phyloP scores from a whole-genome alignment of 164 flowering plant genomes.

The Berberis thunbergii region DNA sequence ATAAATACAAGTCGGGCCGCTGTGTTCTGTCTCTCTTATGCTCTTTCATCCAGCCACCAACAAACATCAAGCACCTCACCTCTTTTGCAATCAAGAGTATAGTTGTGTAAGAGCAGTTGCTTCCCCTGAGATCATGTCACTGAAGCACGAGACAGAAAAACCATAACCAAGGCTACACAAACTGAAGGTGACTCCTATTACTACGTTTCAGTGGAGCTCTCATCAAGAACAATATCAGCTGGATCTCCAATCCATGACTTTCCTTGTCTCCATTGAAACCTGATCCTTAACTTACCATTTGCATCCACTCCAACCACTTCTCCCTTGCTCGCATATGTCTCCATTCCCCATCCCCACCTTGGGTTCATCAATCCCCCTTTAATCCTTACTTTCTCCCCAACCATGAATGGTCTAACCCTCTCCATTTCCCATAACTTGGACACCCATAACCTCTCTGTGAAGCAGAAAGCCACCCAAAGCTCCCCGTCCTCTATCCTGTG shows the following conservation, averaged over 20 bases:
- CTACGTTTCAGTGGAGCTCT: constrained; percentile 6
- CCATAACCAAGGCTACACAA: too few species aligned
- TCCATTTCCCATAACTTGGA: constrained; percentile 81
- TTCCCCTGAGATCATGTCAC: too few species aligned
- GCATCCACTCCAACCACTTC: constrained; percentile 89
- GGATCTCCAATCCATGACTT: constrained; percentile 94
- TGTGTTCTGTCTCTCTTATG: too few species aligned
- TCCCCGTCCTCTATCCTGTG: constrained; percentile 76
- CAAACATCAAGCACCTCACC: too few species aligned
- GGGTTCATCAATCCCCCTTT: constrained; percentile 71
- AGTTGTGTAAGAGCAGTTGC: too few species aligned
- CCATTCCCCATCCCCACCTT: constrained; percentile 99
- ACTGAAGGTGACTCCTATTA: not conserved
- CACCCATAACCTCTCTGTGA: constrained; percentile 82
- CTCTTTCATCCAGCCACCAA: too few species aligned
- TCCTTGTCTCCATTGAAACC: constrained; percentile 89
- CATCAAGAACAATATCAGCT: constrained; percentile 83
- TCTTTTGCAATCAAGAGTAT: too few species aligned
- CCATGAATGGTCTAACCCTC: constrained; percentile 55
- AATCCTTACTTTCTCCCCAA: constrained; percentile 83
- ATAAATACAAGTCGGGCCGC: too few species aligned
- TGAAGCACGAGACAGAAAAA: too few species aligned
- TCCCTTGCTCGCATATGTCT: constrained; percentile 87
- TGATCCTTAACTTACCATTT: constrained; percentile 83
- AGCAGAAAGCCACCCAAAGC: constrained; percentile 88